Conservation (phyloP, 805 yeast genomes). For the Cyberlindnera maclurae region DNA sequence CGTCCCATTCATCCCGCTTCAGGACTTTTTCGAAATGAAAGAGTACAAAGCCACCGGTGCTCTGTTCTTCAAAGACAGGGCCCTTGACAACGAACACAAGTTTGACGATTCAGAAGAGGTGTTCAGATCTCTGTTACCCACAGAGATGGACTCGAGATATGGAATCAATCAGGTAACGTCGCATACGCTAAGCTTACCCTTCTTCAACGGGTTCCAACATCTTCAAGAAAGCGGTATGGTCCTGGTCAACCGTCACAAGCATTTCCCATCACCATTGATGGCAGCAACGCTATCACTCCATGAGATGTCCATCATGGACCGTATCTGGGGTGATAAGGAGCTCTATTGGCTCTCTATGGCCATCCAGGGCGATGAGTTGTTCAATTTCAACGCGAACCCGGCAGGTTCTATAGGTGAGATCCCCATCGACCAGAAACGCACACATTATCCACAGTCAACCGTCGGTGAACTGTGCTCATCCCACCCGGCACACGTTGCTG, state of each 20-base stretch:
- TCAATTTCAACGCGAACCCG: constrained; percentile 7
- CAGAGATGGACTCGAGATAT: constrained; percentile 1
- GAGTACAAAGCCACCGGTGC: constrained; percentile 31
- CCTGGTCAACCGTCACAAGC: constrained; percentile 17
- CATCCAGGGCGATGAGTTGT: constrained; percentile 13
- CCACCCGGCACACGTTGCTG: constrained; percentile 49
- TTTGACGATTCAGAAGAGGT: background rate
- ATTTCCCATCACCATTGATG: constrained; percentile 19
- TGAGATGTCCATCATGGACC: constrained; percentile 14
- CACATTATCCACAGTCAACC: constrained; percentile 2
- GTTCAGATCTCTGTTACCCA: constrained; percentile 6
- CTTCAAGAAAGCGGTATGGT: constrained; percentile 27
- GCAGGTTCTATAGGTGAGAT: constrained; percentile 15
- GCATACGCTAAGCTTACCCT: constrained; percentile 2
- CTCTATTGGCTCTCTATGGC: constrained; percentile 30
- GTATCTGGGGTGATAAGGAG: constrained; percentile 32
- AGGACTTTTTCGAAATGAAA: constrained; percentile 28
- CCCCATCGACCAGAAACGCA: constrained; percentile 4
- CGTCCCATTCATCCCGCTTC: constrained; percentile 34
- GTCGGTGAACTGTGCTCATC: constrained; percentile 39
- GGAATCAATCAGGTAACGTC: constrained; percentile 4
- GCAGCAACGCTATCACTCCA: constrained; percentile 16
- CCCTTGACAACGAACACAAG: constrained; percentile 6
- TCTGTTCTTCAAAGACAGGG: constrained; percentile 39
- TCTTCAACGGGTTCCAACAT: constrained; percentile 14